Evolutionary conservation across 805 yeast species (phyloP).

Genomic region (Schwanniomyces polymorphus): DNA sequence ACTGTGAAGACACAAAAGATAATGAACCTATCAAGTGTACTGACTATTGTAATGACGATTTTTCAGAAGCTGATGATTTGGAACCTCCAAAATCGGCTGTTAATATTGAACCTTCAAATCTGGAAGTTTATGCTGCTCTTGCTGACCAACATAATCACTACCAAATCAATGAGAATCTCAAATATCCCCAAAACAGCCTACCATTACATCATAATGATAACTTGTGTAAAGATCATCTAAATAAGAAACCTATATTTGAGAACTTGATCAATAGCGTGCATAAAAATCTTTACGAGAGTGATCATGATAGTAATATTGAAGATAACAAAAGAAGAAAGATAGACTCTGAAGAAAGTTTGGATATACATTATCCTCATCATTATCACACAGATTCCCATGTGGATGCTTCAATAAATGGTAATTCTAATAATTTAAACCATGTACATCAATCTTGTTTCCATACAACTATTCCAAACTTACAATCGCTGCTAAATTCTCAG

Average conservation of each 20-base stretch:
- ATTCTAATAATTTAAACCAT: slow-evolving; percentile 11
- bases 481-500: slow-evolving; percentile 3
- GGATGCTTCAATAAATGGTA: slow-evolving; percentile 1
- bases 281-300: slow-evolving; percentile 16
- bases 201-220: slow-evolving; percentile 13
- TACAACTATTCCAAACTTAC: slow-evolving; percentile 36
- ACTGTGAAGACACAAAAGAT: slow-evolving; percentile 27
- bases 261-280: slow-evolving; percentile 37
- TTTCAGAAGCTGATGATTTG: not conserved
- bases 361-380: slow-evolving; percentile 41
- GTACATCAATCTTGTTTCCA: slow-evolving; percentile 47
- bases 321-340: slow-evolving; percentile 8
- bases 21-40: not conserved
- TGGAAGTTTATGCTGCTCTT: not conserved
- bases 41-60: slow-evolving; percentile 2
- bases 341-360: slow-evolving; percentile 16
- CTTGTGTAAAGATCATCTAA: slow-evolving; percentile 27
- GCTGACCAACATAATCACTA: not conserved
- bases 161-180: not conserved
- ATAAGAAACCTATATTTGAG: slow-evolving; percentile 37
- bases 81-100: not conserved
- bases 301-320: slow-evolving; percentile 7
- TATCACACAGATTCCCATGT: slow-evolving; percentile 25
- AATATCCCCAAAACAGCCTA: not conserved
- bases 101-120: not conserved